These are phyloP conservation scores for Carex cristatella DNA, from an alignment of 176 grass and related monocot species.

Conservation along the genomic window DNA sequence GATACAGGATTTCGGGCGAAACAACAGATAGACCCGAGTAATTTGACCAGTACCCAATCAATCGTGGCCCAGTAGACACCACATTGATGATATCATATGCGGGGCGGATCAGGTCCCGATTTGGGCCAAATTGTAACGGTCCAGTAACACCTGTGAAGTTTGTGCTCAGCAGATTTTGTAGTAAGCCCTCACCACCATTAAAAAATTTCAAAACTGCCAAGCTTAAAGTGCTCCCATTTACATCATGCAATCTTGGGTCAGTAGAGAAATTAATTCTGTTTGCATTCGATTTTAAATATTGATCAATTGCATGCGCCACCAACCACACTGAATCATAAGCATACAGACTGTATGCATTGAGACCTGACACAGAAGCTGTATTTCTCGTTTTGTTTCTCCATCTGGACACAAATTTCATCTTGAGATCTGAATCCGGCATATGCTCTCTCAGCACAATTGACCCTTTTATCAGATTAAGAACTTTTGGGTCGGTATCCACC, in stretches of 20 bases:
- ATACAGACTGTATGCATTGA: conserved; percentile 71
- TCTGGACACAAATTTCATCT: conserved; percentile 53
- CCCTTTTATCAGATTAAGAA: conserved; percentile 51
- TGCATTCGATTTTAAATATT: conserved; percentile 32
- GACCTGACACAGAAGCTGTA: conserved; percentile 28
- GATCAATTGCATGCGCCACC: conserved; percentile 59
- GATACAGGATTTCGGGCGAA: conserved; percentile 58
- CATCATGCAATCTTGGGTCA: conserved; percentile 49
- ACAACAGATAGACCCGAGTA: conserved; percentile 54
- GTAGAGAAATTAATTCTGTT: conserved; percentile 48
- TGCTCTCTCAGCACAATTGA: conserved; percentile 61
- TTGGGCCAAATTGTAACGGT: conserved; percentile 46
- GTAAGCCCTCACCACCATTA: conserved; percentile 48
- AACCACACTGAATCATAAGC: conserved; percentile 83
- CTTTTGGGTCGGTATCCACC: conserved; percentile 17
- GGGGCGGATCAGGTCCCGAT: conserved; percentile 45
- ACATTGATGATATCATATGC: conserved; percentile 73
- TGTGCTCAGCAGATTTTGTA: conserved; percentile 51
- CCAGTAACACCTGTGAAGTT: conserved; percentile 76
- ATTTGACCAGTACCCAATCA: conserved; percentile 83
- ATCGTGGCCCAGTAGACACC: conserved; percentile 28
- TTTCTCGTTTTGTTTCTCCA: conserved; percentile 43
- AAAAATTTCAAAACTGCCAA: conserved; percentile 57
- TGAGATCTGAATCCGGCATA: conserved; percentile 50
- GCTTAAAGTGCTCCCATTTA: conserved; percentile 45